A percentile compares a stretch with the other conserved stretches of the same genome.
These are phyloP conservation scores for Leccinum subtestaceum DNA, from an alignment of 768 basidiomycete species.

Conservation along the genomic window DNA sequence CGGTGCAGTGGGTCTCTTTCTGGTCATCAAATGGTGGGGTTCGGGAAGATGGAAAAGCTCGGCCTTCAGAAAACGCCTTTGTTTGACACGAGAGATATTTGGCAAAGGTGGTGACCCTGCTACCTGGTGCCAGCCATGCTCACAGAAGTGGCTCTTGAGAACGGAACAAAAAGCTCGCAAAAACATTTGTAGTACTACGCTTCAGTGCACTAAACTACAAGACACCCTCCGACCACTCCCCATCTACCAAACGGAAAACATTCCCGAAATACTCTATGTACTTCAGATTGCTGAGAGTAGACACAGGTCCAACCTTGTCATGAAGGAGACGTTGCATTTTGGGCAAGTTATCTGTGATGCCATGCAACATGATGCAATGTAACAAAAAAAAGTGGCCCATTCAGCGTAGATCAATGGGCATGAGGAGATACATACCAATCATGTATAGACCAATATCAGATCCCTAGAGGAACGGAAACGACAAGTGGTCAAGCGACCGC, in stretches of 20 bases:
- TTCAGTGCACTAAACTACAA: no score
- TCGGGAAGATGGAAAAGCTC: no score
- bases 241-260: neutral
- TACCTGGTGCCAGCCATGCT: no score
- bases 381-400: neutral
- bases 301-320: neutral
- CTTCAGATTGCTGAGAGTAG: neutral
- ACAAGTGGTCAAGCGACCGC: neutral
- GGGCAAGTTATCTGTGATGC: neutral
- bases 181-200: neutral
- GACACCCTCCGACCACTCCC: neutral
- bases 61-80: no score
- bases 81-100: no score
- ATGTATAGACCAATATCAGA: neutral
- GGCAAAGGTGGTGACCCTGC: no score
- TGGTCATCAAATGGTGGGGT: no score
- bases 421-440: neutral
- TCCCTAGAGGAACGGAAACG: neutral
- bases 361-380: no score
- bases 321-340: neutral
- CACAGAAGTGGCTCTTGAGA: no score
- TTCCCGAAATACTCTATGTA: neutral
- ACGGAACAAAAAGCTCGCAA: neutral
- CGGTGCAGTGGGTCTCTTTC: no score
- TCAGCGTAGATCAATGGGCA: neutral